These are phyloP conservation scores for Dissophora ornata DNA, from an alignment of 192 early-diverging fungal species.

Conservation along the genomic window DNA sequence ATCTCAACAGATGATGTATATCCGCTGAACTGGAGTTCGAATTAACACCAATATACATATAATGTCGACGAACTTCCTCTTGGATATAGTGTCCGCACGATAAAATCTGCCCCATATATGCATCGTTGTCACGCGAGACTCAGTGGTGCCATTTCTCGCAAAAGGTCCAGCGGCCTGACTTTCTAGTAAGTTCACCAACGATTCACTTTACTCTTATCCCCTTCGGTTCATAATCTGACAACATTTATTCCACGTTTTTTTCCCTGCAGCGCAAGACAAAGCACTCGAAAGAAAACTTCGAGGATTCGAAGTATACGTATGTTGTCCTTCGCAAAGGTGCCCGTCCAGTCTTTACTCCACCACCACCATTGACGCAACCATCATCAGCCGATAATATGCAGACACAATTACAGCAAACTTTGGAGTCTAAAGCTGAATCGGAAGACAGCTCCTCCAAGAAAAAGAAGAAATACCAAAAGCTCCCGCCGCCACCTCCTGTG, in stretches of 20 bases:
- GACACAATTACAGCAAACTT: background rate
- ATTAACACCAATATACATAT: too few species aligned
- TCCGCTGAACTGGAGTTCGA: background rate
- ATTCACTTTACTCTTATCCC: background rate
- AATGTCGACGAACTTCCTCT: too few species aligned
- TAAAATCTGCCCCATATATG: constrained; percentile 72
- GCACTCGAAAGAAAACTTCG: constrained; percentile 70
- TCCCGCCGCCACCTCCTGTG: constrained; percentile 37
- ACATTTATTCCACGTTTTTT: background rate
- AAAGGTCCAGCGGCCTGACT: constrained; percentile 69
- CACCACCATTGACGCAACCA: background rate
- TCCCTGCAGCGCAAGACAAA: constrained; percentile 69
- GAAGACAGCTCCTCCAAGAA: background rate
- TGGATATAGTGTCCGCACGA: constrained; percentile 76
- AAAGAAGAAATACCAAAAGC: constrained; percentile 41
- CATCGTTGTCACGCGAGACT: constrained; percentile 55
- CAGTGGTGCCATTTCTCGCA: constrained; percentile 90
- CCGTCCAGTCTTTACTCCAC: constrained; percentile 50
- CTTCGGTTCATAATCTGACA: background rate
- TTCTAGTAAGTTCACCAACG: constrained; percentile 14
- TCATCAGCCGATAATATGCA: background rate
- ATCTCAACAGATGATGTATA: background rate
- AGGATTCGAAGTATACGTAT: constrained; percentile 85
- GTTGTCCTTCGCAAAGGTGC: constrained; percentile 77
- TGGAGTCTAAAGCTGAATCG: background rate